These are phyloP conservation scores for Mortierella claussenii DNA, from an alignment of 192 early-diverging fungal genomes.

Conservation along the genomic window DNA sequence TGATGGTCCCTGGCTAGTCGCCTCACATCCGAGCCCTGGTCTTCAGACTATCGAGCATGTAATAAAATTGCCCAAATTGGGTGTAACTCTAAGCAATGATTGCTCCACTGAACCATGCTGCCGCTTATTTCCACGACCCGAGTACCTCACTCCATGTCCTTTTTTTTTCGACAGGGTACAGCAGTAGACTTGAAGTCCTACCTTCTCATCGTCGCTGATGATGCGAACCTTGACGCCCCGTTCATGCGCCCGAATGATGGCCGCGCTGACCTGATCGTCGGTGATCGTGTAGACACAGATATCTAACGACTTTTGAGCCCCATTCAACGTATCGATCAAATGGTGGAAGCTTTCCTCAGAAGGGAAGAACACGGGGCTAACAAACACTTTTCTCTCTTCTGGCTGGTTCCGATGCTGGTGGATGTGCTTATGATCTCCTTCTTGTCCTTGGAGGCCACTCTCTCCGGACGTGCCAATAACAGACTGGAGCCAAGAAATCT, in stretches of 20 bases:
- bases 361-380: conserved; percentile 65
- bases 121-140: too few relatives aligned
- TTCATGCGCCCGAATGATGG: conserved; percentile 54
- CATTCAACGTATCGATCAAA: conserved; percentile 59
- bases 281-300: conserved; percentile 81
- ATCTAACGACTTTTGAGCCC: conserved; percentile 68
- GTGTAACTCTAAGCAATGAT: too few relatives aligned
- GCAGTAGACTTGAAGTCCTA: too few relatives aligned
- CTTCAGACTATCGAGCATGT: conserved; percentile 64
- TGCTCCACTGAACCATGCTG: too few relatives aligned
- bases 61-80: too few relatives aligned
- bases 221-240: conserved; percentile 65
- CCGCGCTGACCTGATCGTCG: conserved; percentile 73
- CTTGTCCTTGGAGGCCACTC: background rate
- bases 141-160: too few relatives aligned
- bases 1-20: conserved; percentile 56
- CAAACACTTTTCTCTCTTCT: conserved; percentile 17
- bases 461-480: background rate
- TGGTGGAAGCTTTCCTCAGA: conserved; percentile 67
- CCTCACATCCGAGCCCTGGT: conserved; percentile 64
- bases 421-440: background rate
- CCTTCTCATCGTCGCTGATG: conserved; percentile 76
- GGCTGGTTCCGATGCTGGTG: too few relatives aligned
- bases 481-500: conserved; percentile 41
- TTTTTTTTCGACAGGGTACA: conserved; percentile 1